phyloP scores from a whole-genome alignment of 495 filamentous ascomycete genomes.

The Talaromyces stipitatus region DNA sequence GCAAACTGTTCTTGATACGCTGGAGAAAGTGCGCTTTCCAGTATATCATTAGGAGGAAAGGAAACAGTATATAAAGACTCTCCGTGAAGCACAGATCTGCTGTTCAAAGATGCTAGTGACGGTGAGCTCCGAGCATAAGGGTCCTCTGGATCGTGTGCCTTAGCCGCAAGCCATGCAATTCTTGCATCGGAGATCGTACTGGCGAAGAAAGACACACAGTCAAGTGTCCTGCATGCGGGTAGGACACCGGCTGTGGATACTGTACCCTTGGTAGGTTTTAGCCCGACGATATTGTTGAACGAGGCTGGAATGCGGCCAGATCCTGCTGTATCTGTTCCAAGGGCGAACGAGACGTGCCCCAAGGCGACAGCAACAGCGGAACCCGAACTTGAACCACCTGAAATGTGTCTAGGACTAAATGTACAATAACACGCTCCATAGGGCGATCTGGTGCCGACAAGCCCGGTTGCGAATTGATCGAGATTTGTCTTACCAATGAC shows the following conservation, averaged over 20 bases:
- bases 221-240: conserved; percentile 53
- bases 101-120: not conserved
- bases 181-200: conserved; percentile 41
- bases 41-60: conserved; percentile 37
- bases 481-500: conserved; percentile 81
- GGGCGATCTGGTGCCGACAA: conserved; percentile 19
- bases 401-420: conserved; percentile 47
- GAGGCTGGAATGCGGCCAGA: conserved; percentile 52
- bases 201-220: conserved; percentile 51
- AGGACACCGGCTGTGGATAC: conserved; percentile 47
- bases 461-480: conserved; percentile 96
- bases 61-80: conserved; percentile 36
- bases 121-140: conserved; percentile 40
- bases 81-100: conserved; percentile 1
- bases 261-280: conserved; percentile 59
- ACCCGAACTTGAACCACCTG: conserved; percentile 58
- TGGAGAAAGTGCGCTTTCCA: conserved; percentile 33
- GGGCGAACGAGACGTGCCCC: conserved; percentile 47
- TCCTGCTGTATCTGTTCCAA: conserved; percentile 59
- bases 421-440: conserved; percentile 47
- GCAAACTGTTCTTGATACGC: conserved; percentile 39
- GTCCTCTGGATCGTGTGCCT: conserved; percentile 44
- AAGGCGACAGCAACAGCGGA: conserved; percentile 50
- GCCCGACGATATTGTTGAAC: conserved; percentile 57
- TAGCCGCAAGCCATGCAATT: conserved; percentile 47